Base-by-base conservation (phyloP, 495 filamentous ascomycete genomes). In the Parathielavia appendiculata region DNA sequence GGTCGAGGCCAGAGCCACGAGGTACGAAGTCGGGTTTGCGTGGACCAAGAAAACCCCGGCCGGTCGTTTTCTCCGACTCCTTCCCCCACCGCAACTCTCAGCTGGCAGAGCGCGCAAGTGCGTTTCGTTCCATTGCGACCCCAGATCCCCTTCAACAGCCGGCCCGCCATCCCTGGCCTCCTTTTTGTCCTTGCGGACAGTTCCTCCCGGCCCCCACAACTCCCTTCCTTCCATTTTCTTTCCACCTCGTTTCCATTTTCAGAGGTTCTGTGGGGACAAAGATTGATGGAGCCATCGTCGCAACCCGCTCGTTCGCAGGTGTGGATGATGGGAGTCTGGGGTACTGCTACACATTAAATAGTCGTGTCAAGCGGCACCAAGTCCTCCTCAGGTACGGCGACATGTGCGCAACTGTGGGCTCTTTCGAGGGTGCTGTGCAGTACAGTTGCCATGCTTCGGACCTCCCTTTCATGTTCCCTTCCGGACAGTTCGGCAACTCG, bases 361-460 rank as follows among this genome's bases (percentile, higher is more conserved):
- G 26, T 30, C 26, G 56, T 51, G 56, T 51, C 46, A 51, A 50
- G 56, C 56, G 56, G 46, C 56, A 51, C 47, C 16, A 47, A 43
- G 51, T 58, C 56, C 46, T 45, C 47, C 38, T 41, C 39, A 1
- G 35, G 44, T 34, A 32, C 32, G 47, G 32, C 12, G 22, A 35
- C 50, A 23, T 23, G 17, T 19, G 26, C 23, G 36, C 50, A 20
- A 30, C 50, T 30, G 3, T 2, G 26, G 26, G 26, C 26, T 30
- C 26, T 30, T 6, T 30, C n/a, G n/a, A n/a, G n/a, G 26, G 26
- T 6, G 26, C 39, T n/a, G 30, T 47, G 32, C 43, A 32, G 36
- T 44, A 7, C 32, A 22, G 13, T 13, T 8, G 10, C 5, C 12
- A 2, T 19, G 16, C 40, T n/a, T n/a, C 40, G n/a, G 41, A 35